Conservation (phyloP, 2,329 filamentous ascomycete genomes). For the Xylaria multiplex region DNA sequence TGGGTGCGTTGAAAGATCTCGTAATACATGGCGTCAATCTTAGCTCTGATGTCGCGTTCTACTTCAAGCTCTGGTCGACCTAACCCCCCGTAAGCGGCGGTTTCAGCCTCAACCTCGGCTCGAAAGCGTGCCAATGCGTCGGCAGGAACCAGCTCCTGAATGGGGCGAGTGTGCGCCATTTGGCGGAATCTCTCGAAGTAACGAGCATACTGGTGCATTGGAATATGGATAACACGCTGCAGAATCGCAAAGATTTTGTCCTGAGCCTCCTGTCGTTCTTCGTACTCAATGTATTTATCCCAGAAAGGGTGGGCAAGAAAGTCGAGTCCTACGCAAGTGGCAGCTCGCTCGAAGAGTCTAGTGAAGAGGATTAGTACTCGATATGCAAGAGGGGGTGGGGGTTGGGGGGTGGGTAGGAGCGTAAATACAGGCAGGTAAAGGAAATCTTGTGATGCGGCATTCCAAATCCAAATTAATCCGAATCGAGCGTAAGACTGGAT, state of each 20-base stretch:
- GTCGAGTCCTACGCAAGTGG: slow-evolving; percentile 85
- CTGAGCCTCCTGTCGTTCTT: slow-evolving; percentile 85
- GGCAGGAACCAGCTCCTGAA: slow-evolving; percentile 76
- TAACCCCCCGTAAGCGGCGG: slow-evolving; percentile 59
- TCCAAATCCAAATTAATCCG: slow-evolving; percentile 58
- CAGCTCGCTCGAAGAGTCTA: slow-evolving; percentile 93
- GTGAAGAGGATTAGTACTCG: slow-evolving; percentile 46
- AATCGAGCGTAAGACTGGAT: slow-evolving; percentile 48
- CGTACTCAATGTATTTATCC: slow-evolving; percentile 99
- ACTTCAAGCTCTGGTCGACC: slow-evolving; percentile 78
- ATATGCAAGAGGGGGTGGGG: slow-evolving; percentile 41
- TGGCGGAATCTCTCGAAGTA: slow-evolving; percentile 93
- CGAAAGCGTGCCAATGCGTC: slow-evolving; percentile 76
- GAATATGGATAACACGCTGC: slow-evolving; percentile 83
- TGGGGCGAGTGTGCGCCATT: slow-evolving; percentile 76
- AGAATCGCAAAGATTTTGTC: slow-evolving; percentile 89
- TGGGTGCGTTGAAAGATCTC: slow-evolving; percentile 85
- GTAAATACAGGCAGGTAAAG: slow-evolving; percentile 70
- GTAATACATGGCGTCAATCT: slow-evolving; percentile 83
- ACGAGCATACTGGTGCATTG: slow-evolving; percentile 93
- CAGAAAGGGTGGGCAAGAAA: slow-evolving; percentile 96
- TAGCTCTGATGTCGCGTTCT: slow-evolving; percentile 82
- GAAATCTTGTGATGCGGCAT: slow-evolving; percentile 64
- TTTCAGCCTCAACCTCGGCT: slow-evolving; percentile 76
- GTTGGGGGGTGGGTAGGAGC: slow-evolving; percentile 57